These are phyloP conservation scores for Cordia subcordata DNA, from an alignment of 257 asterid species.

Conservation along the genomic window DNA sequence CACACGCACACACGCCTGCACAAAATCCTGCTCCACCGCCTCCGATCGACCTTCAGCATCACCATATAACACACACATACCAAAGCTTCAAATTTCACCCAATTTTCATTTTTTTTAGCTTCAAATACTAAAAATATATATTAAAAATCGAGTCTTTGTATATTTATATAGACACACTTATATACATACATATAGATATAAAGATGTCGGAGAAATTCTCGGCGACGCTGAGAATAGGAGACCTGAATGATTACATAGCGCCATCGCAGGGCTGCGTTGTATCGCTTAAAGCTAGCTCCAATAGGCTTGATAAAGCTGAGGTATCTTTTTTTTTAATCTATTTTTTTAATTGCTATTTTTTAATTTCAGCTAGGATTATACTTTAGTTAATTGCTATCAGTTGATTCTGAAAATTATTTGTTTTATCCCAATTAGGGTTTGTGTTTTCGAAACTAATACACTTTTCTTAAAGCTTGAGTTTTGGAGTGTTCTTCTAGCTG, in stretches of 20 bases:
- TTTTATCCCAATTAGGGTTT: not conserved
- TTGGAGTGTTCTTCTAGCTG: too few relatives aligned
- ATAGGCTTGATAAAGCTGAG: constrained; percentile 44
- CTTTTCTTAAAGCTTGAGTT: not conserved
- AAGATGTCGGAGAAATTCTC: constrained; percentile 86
- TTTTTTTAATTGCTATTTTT: constrained; percentile 3
- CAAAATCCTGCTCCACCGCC: too few relatives aligned
- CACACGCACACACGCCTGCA: too few relatives aligned
- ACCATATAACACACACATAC: too few relatives aligned
- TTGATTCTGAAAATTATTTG: not conserved
- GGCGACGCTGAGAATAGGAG: constrained; percentile 89
- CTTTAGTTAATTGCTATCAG: not conserved
- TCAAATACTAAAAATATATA: too few relatives aligned
- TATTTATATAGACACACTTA: too few relatives aligned
- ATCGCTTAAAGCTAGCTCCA: constrained; percentile 35
- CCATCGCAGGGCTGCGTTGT: constrained; percentile 97
- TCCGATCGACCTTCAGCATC: too few relatives aligned
- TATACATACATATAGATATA: not conserved
- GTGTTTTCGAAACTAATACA: too few relatives aligned
- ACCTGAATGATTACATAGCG: constrained; percentile 93
- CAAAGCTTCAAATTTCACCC: too few relatives aligned
- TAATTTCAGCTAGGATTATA: not conserved
- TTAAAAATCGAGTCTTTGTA: too few relatives aligned
- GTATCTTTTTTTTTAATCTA: constrained; percentile 21
- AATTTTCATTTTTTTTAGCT: too few relatives aligned